Evolutionary conservation across 2,329 filamentous ascomycete genomes (phyloP).

Genomic region (Hymenoscyphus albidus): DNA sequence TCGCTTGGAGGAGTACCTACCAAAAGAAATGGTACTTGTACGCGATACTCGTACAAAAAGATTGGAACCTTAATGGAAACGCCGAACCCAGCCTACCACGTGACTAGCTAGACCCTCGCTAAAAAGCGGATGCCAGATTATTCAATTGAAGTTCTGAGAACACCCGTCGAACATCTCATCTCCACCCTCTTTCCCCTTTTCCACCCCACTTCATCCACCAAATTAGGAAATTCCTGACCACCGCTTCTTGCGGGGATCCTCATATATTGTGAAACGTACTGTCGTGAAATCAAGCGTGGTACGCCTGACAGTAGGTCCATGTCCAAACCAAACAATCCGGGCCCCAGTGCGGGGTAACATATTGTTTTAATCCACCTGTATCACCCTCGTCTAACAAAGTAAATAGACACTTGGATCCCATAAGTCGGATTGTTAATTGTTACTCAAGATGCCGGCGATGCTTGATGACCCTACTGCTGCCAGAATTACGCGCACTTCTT

Average conservation of each 20-base stretch:
- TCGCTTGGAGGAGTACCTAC: no score
- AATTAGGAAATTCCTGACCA: not conserved
- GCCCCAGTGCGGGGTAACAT: constrained; percentile 11
- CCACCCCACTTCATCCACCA: not conserved
- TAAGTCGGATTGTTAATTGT: not conserved
- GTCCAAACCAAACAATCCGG: not conserved
- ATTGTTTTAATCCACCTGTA: not conserved
- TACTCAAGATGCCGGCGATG: constrained; percentile 52
- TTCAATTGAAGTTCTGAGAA: constrained; percentile 16
- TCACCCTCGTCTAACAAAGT: constrained; percentile 5
- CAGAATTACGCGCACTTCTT: constrained; percentile 52
- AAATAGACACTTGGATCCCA: constrained; percentile 9
- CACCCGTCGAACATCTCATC: constrained; percentile 19
- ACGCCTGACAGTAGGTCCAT: not conserved
- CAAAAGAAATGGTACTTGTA: no score
- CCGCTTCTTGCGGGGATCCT: not conserved
- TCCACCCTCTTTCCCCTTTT: constrained; percentile 2
- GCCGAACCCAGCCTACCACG: not conserved
- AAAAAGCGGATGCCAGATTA: constrained; percentile 8
- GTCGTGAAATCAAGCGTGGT: not conserved
- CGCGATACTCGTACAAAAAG: not conserved
- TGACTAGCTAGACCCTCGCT: not conserved
- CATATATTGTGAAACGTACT: not conserved
- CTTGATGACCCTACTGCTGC: constrained; percentile 56
- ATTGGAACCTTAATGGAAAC: not conserved